Evolutionary conservation across 2,329 filamentous ascomycete genomes (phyloP).

Genomic region (Monilinia aucupariae): DNA sequence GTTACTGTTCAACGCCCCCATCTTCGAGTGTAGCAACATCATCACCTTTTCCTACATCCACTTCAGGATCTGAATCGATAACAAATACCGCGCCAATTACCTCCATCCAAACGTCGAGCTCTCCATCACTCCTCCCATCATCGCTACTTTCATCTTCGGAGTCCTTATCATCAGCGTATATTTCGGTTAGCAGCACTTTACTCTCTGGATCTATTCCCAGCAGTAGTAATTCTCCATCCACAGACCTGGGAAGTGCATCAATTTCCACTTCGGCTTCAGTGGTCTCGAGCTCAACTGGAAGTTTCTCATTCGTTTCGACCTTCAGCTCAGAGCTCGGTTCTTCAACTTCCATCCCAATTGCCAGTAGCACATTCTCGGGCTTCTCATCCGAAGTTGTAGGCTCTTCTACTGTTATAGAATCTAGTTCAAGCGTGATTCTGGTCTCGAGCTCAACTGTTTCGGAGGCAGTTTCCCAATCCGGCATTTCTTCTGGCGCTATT

Average conservation of each 20-base stretch:
- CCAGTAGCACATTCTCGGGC: background rate
- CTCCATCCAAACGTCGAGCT: background rate
- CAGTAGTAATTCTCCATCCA: background rate
- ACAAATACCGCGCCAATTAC: background rate
- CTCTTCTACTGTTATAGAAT: background rate
- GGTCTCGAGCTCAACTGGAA: background rate
- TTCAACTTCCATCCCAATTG: background rate
- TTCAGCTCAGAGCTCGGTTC: background rate
- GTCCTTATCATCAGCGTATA: background rate
- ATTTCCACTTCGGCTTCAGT: background rate
- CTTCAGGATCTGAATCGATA: background rate
- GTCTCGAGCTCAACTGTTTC: background rate
- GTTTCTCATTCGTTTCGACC: background rate
- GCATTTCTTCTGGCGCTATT: background rate
- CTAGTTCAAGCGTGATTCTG: background rate
- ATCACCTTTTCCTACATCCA: background rate
- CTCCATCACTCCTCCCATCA: background rate
- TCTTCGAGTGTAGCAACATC: background rate
- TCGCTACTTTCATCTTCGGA: background rate
- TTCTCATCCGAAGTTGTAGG: background rate
- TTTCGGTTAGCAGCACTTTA: background rate
- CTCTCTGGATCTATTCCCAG: background rate
- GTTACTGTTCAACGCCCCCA: background rate
- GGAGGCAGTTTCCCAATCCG: background rate
- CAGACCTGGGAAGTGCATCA: background rate